These are phyloP conservation scores for Penicillium cosmopolitanum DNA, from an alignment of 495 filamentous ascomycete genomes.

Conservation along the genomic window DNA sequence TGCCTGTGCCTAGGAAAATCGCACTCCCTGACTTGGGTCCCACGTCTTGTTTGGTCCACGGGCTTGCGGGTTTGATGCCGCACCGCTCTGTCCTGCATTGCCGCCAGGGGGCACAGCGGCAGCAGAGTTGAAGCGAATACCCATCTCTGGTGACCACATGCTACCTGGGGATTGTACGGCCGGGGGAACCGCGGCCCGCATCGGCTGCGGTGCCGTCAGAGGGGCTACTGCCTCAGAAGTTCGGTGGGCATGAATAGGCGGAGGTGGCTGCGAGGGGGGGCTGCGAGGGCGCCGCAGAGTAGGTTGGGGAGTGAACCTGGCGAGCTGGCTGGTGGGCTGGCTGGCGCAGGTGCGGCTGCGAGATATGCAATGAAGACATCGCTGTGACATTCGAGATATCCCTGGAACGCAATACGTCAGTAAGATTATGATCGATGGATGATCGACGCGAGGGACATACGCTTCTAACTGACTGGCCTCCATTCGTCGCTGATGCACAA, in stretches of 20 bases:
- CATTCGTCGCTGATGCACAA: slow-evolving; percentile 76
- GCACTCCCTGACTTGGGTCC: slow-evolving; percentile 65
- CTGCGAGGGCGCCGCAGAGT: slow-evolving; percentile 32
- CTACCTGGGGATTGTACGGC: slow-evolving; percentile 50
- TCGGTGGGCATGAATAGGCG: slow-evolving; percentile 31
- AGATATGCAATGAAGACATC: slow-evolving; percentile 64
- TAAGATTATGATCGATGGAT: not conserved
- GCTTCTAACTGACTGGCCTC: slow-evolving; percentile 80
- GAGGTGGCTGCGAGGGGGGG: slow-evolving; percentile 32
- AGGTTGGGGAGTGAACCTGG: slow-evolving; percentile 24
- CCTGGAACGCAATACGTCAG: slow-evolving; percentile 36
- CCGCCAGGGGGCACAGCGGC: slow-evolving; percentile 24
- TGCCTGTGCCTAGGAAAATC: slow-evolving; percentile 54
- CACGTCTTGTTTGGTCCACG: slow-evolving; percentile 43
- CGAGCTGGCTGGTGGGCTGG: slow-evolving; percentile 28
- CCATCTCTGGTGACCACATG: slow-evolving; percentile 81
- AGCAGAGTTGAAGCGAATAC: slow-evolving; percentile 68
- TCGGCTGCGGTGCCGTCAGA: slow-evolving; percentile 58
- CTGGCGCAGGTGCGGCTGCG: slow-evolving; percentile 43
- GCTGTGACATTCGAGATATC: slow-evolving; percentile 62
- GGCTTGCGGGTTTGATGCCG: slow-evolving; percentile 20
- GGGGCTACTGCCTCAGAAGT: slow-evolving; percentile 34
- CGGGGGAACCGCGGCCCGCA: slow-evolving; percentile 58
- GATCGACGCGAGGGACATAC: slow-evolving; percentile 43
- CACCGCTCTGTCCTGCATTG: slow-evolving; percentile 17